phyloP scores from a whole-genome alignment of 169 alveolate species.

The Plasmodium ovale region DNA sequence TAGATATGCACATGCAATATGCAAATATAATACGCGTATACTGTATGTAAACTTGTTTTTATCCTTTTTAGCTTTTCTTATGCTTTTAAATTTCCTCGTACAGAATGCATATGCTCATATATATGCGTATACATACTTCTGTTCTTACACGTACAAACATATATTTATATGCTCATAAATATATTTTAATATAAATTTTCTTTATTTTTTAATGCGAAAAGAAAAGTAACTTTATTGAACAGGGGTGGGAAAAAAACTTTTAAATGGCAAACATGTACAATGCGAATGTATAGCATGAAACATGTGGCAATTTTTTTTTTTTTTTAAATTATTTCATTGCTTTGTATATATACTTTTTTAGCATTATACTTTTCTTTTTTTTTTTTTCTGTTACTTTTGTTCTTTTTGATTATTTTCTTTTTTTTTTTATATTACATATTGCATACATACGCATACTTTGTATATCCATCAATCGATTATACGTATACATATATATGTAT shows the following conservation, averaged over 20 bases:
- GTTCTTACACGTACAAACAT: not conserved
- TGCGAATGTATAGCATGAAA: not conserved
- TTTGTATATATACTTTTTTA: too few relatives aligned
- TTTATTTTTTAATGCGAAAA: not conserved
- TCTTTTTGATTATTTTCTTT: too few relatives aligned
- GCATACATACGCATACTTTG: too few relatives aligned
- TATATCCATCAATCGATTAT: too few relatives aligned
- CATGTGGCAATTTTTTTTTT: not conserved
- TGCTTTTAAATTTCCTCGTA: not conserved
- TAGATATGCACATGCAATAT: not conserved
- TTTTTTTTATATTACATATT: too few relatives aligned
- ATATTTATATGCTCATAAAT: not conserved
- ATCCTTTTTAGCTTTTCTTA: not conserved
- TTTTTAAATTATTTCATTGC: too few relatives aligned
- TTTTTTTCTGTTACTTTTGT: too few relatives aligned
- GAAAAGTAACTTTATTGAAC: not conserved
- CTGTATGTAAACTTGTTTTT: not conserved
- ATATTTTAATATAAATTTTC: too few relatives aligned
- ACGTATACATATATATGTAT: too few relatives aligned
- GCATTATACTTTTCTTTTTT: not conserved
- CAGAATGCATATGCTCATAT: too few relatives aligned
- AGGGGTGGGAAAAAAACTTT: not conserved
- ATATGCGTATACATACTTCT: too few relatives aligned
- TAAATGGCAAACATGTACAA: not conserved
- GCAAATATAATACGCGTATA: not conserved